phyloP scores from a whole-genome alignment of 2,329 filamentous ascomycete genomes.

The Phaeomoniella chlamydospora region DNA sequence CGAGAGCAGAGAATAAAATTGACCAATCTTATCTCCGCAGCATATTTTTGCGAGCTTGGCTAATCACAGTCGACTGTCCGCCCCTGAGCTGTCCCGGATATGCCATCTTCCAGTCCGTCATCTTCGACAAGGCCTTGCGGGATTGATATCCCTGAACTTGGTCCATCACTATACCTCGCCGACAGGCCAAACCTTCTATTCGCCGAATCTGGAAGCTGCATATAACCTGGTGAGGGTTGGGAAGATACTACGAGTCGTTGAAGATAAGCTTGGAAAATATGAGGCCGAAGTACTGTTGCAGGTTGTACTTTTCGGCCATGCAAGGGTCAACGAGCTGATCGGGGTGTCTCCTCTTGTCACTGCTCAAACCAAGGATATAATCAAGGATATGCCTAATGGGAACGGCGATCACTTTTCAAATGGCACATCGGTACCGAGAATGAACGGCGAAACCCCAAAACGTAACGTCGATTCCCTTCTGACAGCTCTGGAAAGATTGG shows the following conservation, averaged over 20 bases:
- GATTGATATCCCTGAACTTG: constrained; percentile 80
- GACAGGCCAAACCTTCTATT: constrained; percentile 57
- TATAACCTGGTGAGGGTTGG: constrained; percentile 72
- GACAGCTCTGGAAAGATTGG: not conserved
- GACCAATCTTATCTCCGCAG: constrained; percentile 30
- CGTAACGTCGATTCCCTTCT: not conserved
- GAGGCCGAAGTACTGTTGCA: constrained; percentile 63
- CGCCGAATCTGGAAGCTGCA: constrained; percentile 64
- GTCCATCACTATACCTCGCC: constrained; percentile 59
- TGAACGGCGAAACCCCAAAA: constrained; percentile 4
- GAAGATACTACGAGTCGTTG: constrained; percentile 64
- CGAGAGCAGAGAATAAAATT: constrained; percentile 1
- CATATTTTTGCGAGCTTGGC: constrained; percentile 72
- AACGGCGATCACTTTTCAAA: constrained; percentile 12
- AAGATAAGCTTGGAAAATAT: constrained; percentile 57
- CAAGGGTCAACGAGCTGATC: constrained; percentile 36
- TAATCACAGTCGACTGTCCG: constrained; percentile 61
- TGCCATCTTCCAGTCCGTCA: constrained; percentile 62
- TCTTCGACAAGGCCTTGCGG: constrained; percentile 65
- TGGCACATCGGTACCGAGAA: not conserved
- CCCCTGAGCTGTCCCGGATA: constrained; percentile 54
- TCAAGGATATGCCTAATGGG: constrained; percentile 5
- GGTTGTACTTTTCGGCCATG: constrained; percentile 63
- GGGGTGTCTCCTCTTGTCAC: constrained; percentile 17
- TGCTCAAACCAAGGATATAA: constrained; percentile 6